A percentile compares a stretch with the other conserved stretches of the same genome.
These are phyloP conservation scores for Pseudoneurospora amorphoporcata DNA, from an alignment of 495 filamentous ascomycete species.

Conservation along the genomic window DNA sequence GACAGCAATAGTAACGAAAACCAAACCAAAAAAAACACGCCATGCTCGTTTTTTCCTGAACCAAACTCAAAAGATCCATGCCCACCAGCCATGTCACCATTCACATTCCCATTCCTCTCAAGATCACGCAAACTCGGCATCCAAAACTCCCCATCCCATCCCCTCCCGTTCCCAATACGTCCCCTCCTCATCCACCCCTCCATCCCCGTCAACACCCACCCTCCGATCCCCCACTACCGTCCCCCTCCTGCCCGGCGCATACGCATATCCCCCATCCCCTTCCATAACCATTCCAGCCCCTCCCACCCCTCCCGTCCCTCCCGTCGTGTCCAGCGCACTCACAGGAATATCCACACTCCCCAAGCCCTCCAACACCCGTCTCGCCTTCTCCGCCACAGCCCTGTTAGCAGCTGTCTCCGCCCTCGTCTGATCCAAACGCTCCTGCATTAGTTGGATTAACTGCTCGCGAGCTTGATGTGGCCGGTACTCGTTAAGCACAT, in stretches of 20 bases:
- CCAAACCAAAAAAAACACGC: background rate
- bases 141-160: slow-evolving; percentile 8
- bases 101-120: background rate
- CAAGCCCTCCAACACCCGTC: slow-evolving; percentile 55
- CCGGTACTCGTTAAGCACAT: slow-evolving; percentile 85
- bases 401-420: slow-evolving; percentile 72
- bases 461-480: slow-evolving; percentile 92
- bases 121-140: slow-evolving; percentile 10
- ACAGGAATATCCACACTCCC: slow-evolving; percentile 31
- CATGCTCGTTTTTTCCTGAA: background rate
- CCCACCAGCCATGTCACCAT: background rate
- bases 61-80: background rate
- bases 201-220: background rate
- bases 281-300: background rate
- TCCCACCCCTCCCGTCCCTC: slow-evolving; percentile 1
- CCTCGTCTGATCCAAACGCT: slow-evolving; percentile 61
- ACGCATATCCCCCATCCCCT: background rate
- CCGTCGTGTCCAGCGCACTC: no score
- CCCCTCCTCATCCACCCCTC: slow-evolving; percentile 4
- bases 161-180: slow-evolving; percentile 4
- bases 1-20: background rate
- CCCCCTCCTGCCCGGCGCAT: background rate
- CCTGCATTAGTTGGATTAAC: slow-evolving; percentile 85
- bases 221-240: background rate
- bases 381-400: slow-evolving; percentile 60